Percentiles rank a stretch among this genome's conserved stretches.
phyloP scores from a whole-genome alignment of 768 basidiomycete genomes.

The Boletus rubropictus region DNA sequence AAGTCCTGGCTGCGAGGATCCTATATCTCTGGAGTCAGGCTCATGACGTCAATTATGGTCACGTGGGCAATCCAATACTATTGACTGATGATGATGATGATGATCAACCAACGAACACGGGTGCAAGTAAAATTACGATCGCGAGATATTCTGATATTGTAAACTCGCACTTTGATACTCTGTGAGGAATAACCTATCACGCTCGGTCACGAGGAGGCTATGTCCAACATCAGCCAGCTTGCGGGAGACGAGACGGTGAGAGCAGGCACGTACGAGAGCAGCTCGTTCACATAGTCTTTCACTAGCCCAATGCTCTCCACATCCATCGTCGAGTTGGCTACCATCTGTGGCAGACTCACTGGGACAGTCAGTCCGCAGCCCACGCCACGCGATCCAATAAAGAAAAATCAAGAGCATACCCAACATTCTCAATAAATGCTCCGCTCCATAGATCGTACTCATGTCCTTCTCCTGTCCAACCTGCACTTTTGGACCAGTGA shows the following conservation, averaged over 20 bases:
- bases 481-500: constrained; percentile 66
- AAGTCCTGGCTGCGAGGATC: neutral
- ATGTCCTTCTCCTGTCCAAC: constrained; percentile 74
- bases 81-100: too few relatives aligned
- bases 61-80: neutral
- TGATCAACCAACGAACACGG: too few relatives aligned
- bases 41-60: neutral
- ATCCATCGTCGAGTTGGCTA: constrained; percentile 86
- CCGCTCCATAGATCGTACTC: constrained; percentile 89
- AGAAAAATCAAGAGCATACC: constrained; percentile 48
- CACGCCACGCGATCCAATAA: neutral
- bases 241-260: neutral
- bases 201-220: constrained; percentile 78
- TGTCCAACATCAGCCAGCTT: neutral
- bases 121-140: constrained; percentile 49
- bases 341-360: constrained; percentile 93
- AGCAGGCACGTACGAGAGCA: constrained; percentile 59
- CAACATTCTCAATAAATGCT: constrained; percentile 87
- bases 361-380: constrained; percentile 8
- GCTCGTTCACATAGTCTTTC: constrained; percentile 84
- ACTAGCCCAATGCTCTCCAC: constrained; percentile 77
- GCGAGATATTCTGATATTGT: constrained; percentile 77
- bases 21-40: neutral
- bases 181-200: constrained; percentile 63
- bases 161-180: constrained; percentile 75